A percentile compares a stretch with the other conserved stretches of the same genome.
Conservation (phyloP, 306 rosid genomes). For the Lotus japonicus region DNA sequence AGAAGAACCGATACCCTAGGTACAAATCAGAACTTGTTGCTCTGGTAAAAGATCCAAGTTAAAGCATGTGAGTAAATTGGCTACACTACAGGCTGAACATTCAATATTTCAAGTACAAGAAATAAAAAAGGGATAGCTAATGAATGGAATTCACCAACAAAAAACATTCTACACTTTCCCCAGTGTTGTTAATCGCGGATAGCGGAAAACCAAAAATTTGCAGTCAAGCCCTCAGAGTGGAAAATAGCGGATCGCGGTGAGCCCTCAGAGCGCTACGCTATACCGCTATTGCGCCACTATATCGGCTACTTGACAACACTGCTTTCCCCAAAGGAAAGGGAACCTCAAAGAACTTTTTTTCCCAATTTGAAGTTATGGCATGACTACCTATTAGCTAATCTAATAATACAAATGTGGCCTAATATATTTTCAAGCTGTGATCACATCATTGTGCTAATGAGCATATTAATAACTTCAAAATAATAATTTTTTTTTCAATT, state of each 20-base stretch:
- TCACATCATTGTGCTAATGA: slow-evolving; percentile 12
- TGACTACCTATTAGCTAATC: background rate
- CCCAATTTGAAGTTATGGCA: background rate
- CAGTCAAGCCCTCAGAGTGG: too few relatives aligned
- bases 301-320: too few relatives aligned
- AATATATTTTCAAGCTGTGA: background rate
- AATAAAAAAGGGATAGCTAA: background rate
- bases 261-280: too few relatives aligned
- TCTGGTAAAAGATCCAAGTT: too few relatives aligned
- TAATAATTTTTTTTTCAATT: background rate
- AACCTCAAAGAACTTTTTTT: background rate
- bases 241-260: too few relatives aligned
- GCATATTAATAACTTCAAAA: background rate
- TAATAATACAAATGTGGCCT: background rate
- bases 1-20: too few relatives aligned
- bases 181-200: too few relatives aligned
- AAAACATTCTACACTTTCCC: slow-evolving; percentile 5
- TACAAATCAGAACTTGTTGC: too few relatives aligned
- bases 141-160: background rate
- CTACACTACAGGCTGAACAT: too few relatives aligned
- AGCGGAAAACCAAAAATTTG: too few relatives aligned
- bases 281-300: too few relatives aligned
- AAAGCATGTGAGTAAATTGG: too few relatives aligned
- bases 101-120: background rate
- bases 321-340: background rate